Conservation (phyloP, 1,284 basidiomycete species). For the Clitocybe nebularis region DNA sequence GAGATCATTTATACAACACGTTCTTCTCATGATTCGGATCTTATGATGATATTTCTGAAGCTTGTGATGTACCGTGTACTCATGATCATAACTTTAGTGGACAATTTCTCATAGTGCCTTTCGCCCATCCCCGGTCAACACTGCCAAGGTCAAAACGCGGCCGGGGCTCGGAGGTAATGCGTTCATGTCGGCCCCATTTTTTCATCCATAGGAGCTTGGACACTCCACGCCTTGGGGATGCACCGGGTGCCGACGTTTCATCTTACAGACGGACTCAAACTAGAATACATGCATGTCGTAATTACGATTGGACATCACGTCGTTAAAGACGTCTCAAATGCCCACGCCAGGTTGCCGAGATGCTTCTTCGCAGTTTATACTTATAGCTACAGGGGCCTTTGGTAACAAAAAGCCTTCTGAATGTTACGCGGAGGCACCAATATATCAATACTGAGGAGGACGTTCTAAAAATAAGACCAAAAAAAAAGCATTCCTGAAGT, state of each 20-base stretch:
- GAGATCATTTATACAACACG: constrained; percentile 1
- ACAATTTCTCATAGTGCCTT: background rate
- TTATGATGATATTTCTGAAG: background rate
- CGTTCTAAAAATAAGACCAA: background rate
- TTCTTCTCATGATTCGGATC: constrained; percentile 10
- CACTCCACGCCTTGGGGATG: too few species aligned
- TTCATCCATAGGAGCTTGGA: too few species aligned
- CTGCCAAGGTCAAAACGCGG: background rate
- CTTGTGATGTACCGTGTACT: background rate
- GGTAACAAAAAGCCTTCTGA: constrained; percentile 15
- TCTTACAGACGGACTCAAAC: too few species aligned
- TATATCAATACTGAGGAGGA: background rate
- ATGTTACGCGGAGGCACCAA: background rate
- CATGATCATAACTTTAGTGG: background rate
- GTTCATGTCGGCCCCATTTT: background rate
- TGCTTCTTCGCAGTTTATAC: background rate
- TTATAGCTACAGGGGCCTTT: background rate
- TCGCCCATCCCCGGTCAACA: too few species aligned
- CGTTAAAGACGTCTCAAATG: background rate
- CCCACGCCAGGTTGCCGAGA: background rate
- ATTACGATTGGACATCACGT: constrained; percentile 1
- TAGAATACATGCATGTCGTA: background rate
- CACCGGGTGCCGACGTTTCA: too few species aligned
- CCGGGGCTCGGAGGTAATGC: background rate
- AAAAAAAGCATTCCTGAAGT: constrained; percentile 38